Conservation (phyloP, 306 rosid species). For the Vicia faba region DNA sequence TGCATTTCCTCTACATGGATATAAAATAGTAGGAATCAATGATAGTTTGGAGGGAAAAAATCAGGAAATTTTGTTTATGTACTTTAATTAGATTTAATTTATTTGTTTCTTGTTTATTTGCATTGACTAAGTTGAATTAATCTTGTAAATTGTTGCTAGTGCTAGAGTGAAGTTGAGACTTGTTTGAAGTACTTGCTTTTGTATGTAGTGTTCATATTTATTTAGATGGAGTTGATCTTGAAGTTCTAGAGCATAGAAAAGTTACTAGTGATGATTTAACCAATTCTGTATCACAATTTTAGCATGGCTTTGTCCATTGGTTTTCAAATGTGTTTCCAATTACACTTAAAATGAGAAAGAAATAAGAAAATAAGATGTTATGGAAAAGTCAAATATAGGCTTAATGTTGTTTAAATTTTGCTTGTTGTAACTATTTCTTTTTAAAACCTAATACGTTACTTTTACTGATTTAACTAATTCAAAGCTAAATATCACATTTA, state of each 20-base stretch:
- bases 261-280: no score
- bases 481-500: no score
- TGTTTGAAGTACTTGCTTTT: background rate
- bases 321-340: no score
- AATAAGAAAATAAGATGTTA: no score
- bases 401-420: no score
- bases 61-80: constrained; percentile 51
- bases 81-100: constrained; percentile 56
- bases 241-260: no score
- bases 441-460: no score
- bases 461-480: no score
- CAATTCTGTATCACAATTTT: background rate
- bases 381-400: no score
- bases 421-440: no score
- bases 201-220: background rate
- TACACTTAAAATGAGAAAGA: background rate
- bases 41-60: constrained; percentile 26
- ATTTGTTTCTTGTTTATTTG: constrained; percentile 36
- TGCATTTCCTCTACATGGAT: constrained; percentile 35
- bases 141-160: constrained; percentile 36
- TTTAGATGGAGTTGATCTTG: background rate
- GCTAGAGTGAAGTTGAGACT: constrained; percentile 41
- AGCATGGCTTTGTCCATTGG: background rate
- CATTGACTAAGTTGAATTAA: constrained; percentile 33
- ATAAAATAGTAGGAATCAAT: constrained; percentile 19